Evolutionary conservation across 108 stramenopile genomes (phyloP), one percentile per base, ranked within the genome.

Genomic region (Nitzschia putrida): DNA sequence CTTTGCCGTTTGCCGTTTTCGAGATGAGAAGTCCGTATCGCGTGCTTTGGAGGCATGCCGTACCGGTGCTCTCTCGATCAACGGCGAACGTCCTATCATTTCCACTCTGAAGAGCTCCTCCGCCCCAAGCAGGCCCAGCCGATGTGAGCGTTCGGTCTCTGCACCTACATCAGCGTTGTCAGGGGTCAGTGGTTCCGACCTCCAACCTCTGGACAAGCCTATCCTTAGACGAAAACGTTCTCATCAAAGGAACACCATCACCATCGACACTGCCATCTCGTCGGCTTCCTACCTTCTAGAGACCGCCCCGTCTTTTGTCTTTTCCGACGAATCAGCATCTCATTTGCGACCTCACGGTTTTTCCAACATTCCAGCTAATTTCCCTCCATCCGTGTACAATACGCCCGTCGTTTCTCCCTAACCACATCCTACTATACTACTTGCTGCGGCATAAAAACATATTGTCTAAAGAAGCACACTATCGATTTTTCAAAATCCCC

Each of bases 1-100:
- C 25, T 79, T 79, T 26, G 78, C 61, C 12, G 43, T 73, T 23
- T 64, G 63, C 21, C 72, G 72, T 21, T 73, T 73, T 65, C 41
- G 39, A n/a, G 22, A 44, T 13, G 72, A 57, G 40, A 9, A 53
- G 34, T 53, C 64, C 23, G 61, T 53, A 7, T 50, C 42, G 1
- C 37, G 53, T 45, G 63, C 55, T 18, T 39, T 73, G 23, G 42
- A 55, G 12, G 72, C 72, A 10, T 38, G 44, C 2, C 43, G 52
- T 18, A 29, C 13, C 8, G 72, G 72, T 5, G 47, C 25, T 8
- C 29, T 73, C 1, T 10, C 22, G 1, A 65, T 73, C 43, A 47
- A 64, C 22, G 72, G 64, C 5, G 23, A 47, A 9, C 10, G 13
- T 4, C 64, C 72, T 18, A 34, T 22, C 3, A 3, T 73, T 14